Conservation (phyloP, 2,329 filamentous ascomycete species). For the Apiospora sp. region DNA sequence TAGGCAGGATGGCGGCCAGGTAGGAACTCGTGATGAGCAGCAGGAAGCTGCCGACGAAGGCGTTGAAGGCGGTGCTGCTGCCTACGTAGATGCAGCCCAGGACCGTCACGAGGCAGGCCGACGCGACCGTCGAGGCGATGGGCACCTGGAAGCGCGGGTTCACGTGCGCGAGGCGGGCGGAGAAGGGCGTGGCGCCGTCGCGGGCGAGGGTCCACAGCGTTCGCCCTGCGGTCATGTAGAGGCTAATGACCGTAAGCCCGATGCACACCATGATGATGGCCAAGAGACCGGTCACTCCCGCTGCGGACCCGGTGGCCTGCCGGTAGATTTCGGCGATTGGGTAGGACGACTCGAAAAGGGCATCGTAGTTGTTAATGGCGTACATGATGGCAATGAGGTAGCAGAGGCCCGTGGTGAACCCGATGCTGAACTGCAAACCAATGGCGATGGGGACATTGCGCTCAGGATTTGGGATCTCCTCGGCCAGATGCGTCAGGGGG, state of each 20-base stretch:
- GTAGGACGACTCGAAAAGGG: slow-evolving; percentile 58
- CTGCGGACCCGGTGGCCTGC: slow-evolving; percentile 61
- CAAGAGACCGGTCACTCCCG: slow-evolving; percentile 47
- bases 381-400: slow-evolving; percentile 65
- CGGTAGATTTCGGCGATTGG: slow-evolving; percentile 73
- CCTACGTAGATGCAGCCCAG: slow-evolving; percentile 72
- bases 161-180: slow-evolving; percentile 34
- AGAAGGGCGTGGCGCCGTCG: slow-evolving; percentile 48
- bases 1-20: slow-evolving; percentile 68
- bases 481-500: slow-evolving; percentile 69
- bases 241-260: slow-evolving; percentile 54
- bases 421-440: slow-evolving; percentile 56
- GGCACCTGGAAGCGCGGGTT: slow-evolving; percentile 45
- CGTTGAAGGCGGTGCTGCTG: slow-evolving; percentile 71
- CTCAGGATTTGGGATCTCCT: slow-evolving; percentile 65
- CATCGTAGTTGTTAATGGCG: slow-evolving; percentile 58
- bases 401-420: slow-evolving; percentile 60
- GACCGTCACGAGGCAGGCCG: slow-evolving; percentile 54
- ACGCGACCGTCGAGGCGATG: slow-evolving; percentile 57
- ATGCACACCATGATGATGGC: slow-evolving; percentile 36
- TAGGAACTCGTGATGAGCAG: slow-evolving; percentile 56
- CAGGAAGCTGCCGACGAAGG: slow-evolving; percentile 62
- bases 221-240: slow-evolving; percentile 48
- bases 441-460: slow-evolving; percentile 63
- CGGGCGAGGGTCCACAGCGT: slow-evolving; percentile 51